phyloP scores from a whole-genome alignment of 2,329 filamentous ascomycete genomes.

The Aspergillus latus region DNA sequence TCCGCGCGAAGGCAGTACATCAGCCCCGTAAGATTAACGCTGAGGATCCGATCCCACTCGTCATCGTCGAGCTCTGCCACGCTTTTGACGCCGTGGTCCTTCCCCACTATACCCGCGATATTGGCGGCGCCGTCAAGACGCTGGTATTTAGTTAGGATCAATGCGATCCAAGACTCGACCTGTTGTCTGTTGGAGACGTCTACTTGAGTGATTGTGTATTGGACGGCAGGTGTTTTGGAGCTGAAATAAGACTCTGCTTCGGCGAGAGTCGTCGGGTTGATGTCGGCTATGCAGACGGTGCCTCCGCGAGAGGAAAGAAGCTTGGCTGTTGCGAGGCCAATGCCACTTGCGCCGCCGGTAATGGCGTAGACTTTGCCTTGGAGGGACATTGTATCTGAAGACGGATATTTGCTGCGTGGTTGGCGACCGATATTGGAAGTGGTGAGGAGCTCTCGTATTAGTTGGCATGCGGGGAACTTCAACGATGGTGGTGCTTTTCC shows the following conservation, averaged over 20 bases:
- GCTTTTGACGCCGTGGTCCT: not conserved
- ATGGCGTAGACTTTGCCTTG: constrained; percentile 3
- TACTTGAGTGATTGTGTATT: not conserved
- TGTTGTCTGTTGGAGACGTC: not conserved
- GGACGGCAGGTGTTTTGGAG: not conserved
- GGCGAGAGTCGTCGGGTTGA: not conserved
- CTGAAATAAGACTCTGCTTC: not conserved
- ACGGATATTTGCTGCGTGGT: not conserved
- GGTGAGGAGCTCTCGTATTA: too few relatives aligned
- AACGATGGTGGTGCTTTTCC: too few relatives aligned
- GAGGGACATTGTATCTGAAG: constrained; percentile 3
- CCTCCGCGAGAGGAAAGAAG: not conserved
- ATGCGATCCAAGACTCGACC: not conserved
- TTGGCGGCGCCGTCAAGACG: not conserved
- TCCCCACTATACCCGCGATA: not conserved
- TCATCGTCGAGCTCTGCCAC: not conserved
- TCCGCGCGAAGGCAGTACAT: constrained; percentile 4
- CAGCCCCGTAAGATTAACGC: constrained; percentile 1
- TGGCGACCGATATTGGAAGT: too few relatives aligned
- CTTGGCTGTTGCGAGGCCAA: constrained; percentile 5
- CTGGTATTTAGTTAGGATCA: not conserved
- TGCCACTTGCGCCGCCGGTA: constrained; percentile 1
- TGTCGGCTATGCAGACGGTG: constrained; percentile 4
- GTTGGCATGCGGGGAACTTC: too few relatives aligned
- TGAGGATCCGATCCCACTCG: not conserved